Percentiles rank a stretch among this genome's conserved stretches.
Conservation (phyloP, 306 rosid species). For the Myrica gale region DNA sequence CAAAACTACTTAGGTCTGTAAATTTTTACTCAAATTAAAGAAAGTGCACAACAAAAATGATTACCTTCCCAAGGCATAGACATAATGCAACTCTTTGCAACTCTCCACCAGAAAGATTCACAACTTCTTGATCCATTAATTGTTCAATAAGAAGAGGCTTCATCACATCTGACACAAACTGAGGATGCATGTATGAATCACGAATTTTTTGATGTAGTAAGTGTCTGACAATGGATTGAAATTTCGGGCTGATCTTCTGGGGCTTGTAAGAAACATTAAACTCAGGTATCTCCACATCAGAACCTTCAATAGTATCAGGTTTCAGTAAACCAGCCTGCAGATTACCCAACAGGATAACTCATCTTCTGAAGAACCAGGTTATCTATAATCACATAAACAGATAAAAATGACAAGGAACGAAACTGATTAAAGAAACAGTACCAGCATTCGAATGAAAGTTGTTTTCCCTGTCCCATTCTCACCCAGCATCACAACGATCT, state of each 20-base stretch:
- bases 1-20: background rate
- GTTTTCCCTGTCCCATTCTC: constrained; percentile 99
- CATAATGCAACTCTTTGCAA: constrained; percentile 94
- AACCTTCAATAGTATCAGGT: constrained; percentile 69
- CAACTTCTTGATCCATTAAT: constrained; percentile 93
- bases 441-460: constrained; percentile 98
- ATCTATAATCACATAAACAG: constrained; percentile 2
- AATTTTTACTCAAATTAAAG: background rate
- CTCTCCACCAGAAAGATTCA: constrained; percentile 99
- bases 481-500: constrained; percentile 95
- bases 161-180: constrained; percentile 93
- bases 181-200: constrained; percentile 83
- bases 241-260: constrained; percentile 91
- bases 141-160: constrained; percentile 95
- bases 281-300: constrained; percentile 83
- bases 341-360: constrained; percentile 4
- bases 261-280: constrained; percentile 96
- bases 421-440: constrained; percentile 36
- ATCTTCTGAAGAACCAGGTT: background rate
- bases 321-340: constrained; percentile 92
- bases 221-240: constrained; percentile 68
- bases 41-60: constrained; percentile 19
- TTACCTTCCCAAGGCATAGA: constrained; percentile 96
- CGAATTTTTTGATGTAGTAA: constrained; percentile 73
- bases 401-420: background rate